A percentile compares a stretch with the other conserved stretches of the same genome.
phyloP scores from a whole-genome alignment of 2,329 filamentous ascomycete genomes.

The Phaeosphaeria sp. region DNA sequence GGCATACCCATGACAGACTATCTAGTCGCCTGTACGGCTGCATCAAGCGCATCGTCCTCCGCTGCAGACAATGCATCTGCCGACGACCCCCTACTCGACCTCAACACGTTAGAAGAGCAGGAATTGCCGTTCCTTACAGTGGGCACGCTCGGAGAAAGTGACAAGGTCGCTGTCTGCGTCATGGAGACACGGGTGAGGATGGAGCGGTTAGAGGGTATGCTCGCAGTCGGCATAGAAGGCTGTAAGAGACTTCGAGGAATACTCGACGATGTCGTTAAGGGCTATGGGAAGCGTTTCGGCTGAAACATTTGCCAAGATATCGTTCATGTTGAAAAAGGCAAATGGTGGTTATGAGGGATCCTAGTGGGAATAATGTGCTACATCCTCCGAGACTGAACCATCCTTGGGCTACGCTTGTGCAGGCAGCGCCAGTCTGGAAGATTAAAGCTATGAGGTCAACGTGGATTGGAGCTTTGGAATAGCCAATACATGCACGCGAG shows the following conservation, averaged over 20 bases:
- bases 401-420: neutral
- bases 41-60: slow-evolving; percentile 69
- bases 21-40: slow-evolving; percentile 85
- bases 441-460: neutral
- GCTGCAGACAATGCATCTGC: slow-evolving; percentile 64
- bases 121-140: slow-evolving; percentile 90
- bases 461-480: neutral
- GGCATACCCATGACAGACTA: slow-evolving; percentile 96
- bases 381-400: neutral
- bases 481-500: neutral
- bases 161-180: slow-evolving; percentile 78
- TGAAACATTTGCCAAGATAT: slow-evolving; percentile 15
- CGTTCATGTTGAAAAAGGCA: neutral
- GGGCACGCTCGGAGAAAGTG: slow-evolving; percentile 75
- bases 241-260: slow-evolving; percentile 85
- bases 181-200: slow-evolving; percentile 91
- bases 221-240: slow-evolving; percentile 89
- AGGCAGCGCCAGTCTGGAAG: neutral
- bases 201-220: slow-evolving; percentile 83
- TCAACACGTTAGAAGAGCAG: slow-evolving; percentile 81
- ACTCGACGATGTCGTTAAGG: slow-evolving; percentile 75
- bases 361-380: neutral
- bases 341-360: neutral
- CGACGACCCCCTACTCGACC: slow-evolving; percentile 79
- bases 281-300: slow-evolving; percentile 43